phyloP scores from a whole-genome alignment of 805 yeast genomes.

The Zygoascus bituminiphila region DNA sequence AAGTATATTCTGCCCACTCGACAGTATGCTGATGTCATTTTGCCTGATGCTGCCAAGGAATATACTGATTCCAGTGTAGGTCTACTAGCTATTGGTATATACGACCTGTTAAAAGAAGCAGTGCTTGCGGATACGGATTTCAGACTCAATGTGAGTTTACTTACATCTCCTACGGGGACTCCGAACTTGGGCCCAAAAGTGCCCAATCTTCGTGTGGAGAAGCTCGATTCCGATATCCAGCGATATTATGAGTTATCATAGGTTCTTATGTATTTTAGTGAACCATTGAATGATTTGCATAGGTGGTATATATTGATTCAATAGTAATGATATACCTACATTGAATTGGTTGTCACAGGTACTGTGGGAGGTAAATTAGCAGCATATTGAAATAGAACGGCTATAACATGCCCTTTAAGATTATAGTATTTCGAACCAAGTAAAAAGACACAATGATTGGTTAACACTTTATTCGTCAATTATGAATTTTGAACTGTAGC shows the following conservation, averaged over 20 bases:
- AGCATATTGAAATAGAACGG: too few relatives aligned
- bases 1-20: slow-evolving; percentile 56
- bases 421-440: too few relatives aligned
- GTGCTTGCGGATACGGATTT: not conserved
- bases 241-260: slow-evolving; percentile 10
- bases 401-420: too few relatives aligned
- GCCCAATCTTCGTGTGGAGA: slow-evolving; percentile 10
- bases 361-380: too few relatives aligned
- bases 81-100: slow-evolving; percentile 57
- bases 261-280: too few relatives aligned
- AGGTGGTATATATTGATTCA: not conserved
- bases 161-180: not conserved
- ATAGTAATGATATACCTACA: not conserved
- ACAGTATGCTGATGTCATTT: slow-evolving; percentile 62
- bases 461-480: too few relatives aligned
- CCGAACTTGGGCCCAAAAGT: slow-evolving; percentile 3
- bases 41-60: slow-evolving; percentile 61
- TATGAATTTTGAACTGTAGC: too few relatives aligned
- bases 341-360: too few relatives aligned
- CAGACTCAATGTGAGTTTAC: slow-evolving; percentile 2
- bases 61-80: slow-evolving; percentile 37
- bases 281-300: too few relatives aligned
- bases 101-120: slow-evolving; percentile 23
- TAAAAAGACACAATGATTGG: too few relatives aligned
- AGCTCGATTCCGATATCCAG: slow-evolving; percentile 13